These are phyloP conservation scores for Citrus sp. DNA, from an alignment of 345 rosid species.

Conservation along the genomic window DNA sequence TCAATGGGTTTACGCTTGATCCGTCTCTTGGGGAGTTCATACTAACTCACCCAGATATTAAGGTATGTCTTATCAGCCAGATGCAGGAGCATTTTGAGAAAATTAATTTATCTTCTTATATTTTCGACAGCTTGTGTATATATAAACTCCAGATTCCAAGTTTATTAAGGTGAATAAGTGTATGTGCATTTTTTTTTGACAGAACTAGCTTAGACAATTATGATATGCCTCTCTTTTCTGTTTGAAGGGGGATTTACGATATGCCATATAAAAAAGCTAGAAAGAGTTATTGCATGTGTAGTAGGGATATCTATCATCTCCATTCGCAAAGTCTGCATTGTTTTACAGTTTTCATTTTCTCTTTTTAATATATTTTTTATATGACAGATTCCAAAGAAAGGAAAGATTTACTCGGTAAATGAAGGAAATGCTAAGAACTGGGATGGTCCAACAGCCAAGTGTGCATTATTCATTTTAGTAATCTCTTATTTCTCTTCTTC, in stretches of 20 bases:
- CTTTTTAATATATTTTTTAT: conserved; percentile 3
- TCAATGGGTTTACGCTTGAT: conserved; percentile 92
- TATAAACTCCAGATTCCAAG: not conserved
- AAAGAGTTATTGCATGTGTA: not conserved
- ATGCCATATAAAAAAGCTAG: too few relatives aligned
- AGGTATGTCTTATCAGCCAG: conserved; percentile 45
- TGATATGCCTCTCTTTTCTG: not conserved
- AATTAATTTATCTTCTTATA: not conserved
- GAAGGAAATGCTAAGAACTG: conserved; percentile 98
- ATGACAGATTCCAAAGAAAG: conserved; percentile 80
- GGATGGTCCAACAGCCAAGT: conserved; percentile 95
- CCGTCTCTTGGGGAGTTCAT: conserved; percentile 99
- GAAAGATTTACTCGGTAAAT: conserved; percentile 93
- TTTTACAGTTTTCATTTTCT: not conserved
- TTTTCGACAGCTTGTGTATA: not conserved
- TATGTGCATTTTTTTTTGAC: not conserved
- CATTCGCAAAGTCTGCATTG: not conserved
- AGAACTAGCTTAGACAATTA: too few relatives aligned
- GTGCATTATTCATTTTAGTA: conserved; percentile 20
- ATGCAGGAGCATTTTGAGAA: not conserved
- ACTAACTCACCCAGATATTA: conserved; percentile 88
- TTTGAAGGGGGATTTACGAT: too few relatives aligned
- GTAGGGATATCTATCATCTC: not conserved
- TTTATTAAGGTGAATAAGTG: not conserved
- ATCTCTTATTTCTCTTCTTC: not conserved